Base-by-base conservation (phyloP, 1,284 basidiomycete species). In the Sporisorium reilianum region DNA sequence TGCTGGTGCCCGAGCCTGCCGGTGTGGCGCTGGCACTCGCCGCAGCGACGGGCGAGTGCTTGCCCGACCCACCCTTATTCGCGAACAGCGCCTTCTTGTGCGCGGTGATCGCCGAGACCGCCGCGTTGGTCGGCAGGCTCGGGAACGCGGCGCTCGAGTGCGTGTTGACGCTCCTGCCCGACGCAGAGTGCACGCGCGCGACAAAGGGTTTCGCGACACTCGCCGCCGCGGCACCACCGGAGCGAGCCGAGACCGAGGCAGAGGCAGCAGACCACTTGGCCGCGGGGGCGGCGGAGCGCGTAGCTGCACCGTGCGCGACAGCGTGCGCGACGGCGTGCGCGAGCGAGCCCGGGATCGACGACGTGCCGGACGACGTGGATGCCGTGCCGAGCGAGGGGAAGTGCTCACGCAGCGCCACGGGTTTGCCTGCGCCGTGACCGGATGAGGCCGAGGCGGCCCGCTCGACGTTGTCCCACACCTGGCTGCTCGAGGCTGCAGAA, bases 401-500 rank as follows among this genome's bases (percentile, higher is more conserved):
- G 36, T 80, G 75, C 50, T 75, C 64, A 0, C 67, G 53, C 8
- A 67, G 60, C 5, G 61, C 66, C 0, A 55, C 55, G 0, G 78
- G 76, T 48, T 50, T 52, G 0, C 65, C 66, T 2, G 66, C 65
- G 1, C 62, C 62, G 38, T 75, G 74, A 2, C 67, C 70, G 2
- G 71, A 75, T 0, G 66, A 64, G 1, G 75, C 55, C 10, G 64
- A 67, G 1, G 93, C 94, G 0, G 93, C 94, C 58, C 90, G 89
- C 22, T 93, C 94, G 41, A 97, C 94, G 25, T 93, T 90, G 75
- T 93, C 93, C 91, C 90, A 94, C 0, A 97, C 89, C 65, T 90
- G 89, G 51, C 89, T 87, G 1, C 90, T 89, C 5, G 89, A 88
- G 0, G 89, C 87, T 0, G 89, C 87, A 2, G 77, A 64, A 0